phyloP scores from a whole-genome alignment of 208 protist genomes.

The Wallacemonas collosoma region DNA sequence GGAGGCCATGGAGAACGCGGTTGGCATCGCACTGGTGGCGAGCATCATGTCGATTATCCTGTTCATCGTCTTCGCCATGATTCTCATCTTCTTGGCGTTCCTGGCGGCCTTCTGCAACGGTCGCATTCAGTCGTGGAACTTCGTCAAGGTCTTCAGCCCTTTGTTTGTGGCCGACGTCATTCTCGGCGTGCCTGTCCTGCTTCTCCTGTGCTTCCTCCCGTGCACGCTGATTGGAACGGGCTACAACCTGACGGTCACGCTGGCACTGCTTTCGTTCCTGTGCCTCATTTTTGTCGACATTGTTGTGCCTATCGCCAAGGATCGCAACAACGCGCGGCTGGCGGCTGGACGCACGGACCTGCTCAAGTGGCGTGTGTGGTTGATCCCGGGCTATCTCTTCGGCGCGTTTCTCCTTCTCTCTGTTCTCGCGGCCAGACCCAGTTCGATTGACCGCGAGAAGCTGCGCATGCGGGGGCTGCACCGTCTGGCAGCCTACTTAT shows the following conservation, averaged over 20 bases:
- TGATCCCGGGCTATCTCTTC: constrained; percentile 68
- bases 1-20: constrained; percentile 21
- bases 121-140: constrained; percentile 56
- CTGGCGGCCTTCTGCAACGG: constrained; percentile 50
- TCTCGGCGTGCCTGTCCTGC: constrained; percentile 27
- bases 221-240: constrained; percentile 1
- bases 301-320: constrained; percentile 67
- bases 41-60: constrained; percentile 20
- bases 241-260: neutral
- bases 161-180: constrained; percentile 61
- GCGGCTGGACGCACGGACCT: constrained; percentile 36
- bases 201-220: constrained; percentile 27
- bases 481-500: constrained; percentile 31
- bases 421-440: constrained; percentile 28
- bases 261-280: constrained; percentile 27
- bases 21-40: constrained; percentile 21
- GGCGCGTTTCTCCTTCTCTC: constrained; percentile 36
- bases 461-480: constrained; percentile 28
- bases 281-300: constrained; percentile 54
- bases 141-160: constrained; percentile 72
- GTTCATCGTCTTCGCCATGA: constrained; percentile 36
- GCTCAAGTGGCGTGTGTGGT: constrained; percentile 61
- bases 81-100: constrained; percentile 70
- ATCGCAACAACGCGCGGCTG: constrained; percentile 45
- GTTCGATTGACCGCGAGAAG: constrained; percentile 1